These are phyloP conservation scores for Talaromyces sp. DNA, from an alignment of 2,329 filamentous ascomycete species.

Conservation along the genomic window DNA sequence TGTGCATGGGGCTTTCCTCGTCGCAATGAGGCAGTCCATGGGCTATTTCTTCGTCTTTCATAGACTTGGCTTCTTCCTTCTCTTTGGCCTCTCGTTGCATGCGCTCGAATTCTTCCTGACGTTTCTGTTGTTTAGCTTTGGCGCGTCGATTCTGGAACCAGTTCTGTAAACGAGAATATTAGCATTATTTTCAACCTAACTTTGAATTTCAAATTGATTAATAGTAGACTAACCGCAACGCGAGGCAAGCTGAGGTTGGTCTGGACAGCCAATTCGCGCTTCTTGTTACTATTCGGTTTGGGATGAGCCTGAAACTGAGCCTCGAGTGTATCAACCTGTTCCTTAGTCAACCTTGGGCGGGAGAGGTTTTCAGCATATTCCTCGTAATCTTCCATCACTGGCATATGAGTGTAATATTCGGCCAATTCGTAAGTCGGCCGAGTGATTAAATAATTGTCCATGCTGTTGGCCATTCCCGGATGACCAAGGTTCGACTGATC, in stretches of 20 bases:
- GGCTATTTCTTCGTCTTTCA: slow-evolving; percentile 29
- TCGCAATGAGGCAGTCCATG: slow-evolving; percentile 8
- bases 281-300: slow-evolving; percentile 50
- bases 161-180: slow-evolving; percentile 37
- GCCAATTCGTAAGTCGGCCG: slow-evolving; percentile 42
- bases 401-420: slow-evolving; percentile 41
- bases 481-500: slow-evolving; percentile 39
- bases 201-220: not conserved
- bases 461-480: slow-evolving; percentile 37
- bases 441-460: slow-evolving; percentile 37
- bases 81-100: slow-evolving; percentile 34
- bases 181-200: not conserved
- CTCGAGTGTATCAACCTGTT: slow-evolving; percentile 50
- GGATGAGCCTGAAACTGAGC: slow-evolving; percentile 49
- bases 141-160: slow-evolving; percentile 54
- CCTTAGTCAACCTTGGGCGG: slow-evolving; percentile 49
- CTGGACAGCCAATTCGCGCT: slow-evolving; percentile 48
- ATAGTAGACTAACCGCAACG: slow-evolving; percentile 44
- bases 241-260: slow-evolving; percentile 49
- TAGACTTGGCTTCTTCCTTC: slow-evolving; percentile 27
- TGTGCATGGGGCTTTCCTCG: slow-evolving; percentile 7
- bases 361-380: slow-evolving; percentile 48
- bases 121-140: slow-evolving; percentile 51
- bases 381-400: slow-evolving; percentile 41
- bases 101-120: slow-evolving; percentile 48